Percentiles rank a stretch among this genome's conserved stretches.
These are phyloP conservation scores for Kockiozyma suomiensis DNA, from an alignment of 805 yeast species.

Conservation along the genomic window DNA sequence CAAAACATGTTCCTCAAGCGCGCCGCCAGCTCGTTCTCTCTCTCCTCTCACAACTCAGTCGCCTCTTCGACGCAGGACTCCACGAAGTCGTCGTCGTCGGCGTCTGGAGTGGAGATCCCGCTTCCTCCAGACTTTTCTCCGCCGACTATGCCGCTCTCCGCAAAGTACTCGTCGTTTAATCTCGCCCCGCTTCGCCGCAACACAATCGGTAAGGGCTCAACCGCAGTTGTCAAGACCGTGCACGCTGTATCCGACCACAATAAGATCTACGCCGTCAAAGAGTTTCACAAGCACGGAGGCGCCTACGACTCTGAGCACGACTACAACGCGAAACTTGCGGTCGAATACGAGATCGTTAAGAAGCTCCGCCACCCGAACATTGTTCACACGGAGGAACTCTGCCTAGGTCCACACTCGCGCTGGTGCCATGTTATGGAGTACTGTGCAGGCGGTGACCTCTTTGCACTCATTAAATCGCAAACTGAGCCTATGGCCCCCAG, in stretches of 20 bases:
- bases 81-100: constrained; percentile 6
- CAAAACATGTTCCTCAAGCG: constrained; percentile 22
- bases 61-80: background rate
- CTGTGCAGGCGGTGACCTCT: constrained; percentile 84
- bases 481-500: constrained; percentile 71
- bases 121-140: constrained; percentile 25
- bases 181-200: constrained; percentile 17
- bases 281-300: constrained; percentile 68
- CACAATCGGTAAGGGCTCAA: constrained; percentile 42
- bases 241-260: constrained; percentile 30
- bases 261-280: constrained; percentile 78
- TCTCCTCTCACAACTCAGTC: constrained; percentile 6
- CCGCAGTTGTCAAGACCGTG: constrained; percentile 41
- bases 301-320: constrained; percentile 53
- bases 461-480: constrained; percentile 71
- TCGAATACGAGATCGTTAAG: constrained; percentile 81
- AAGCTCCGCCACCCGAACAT: constrained; percentile 77
- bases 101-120: constrained; percentile 4
- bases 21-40: constrained; percentile 18
- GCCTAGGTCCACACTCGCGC: constrained; percentile 33
- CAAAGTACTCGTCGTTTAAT: constrained; percentile 26
- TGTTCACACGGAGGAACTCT: constrained; percentile 70
- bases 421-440: constrained; percentile 62
- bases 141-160: constrained; percentile 29
- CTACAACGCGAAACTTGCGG: constrained; percentile 72